Conservation (phyloP, 2,329 filamentous ascomycete genomes). For the Colletotrichum higginsianum region DNA sequence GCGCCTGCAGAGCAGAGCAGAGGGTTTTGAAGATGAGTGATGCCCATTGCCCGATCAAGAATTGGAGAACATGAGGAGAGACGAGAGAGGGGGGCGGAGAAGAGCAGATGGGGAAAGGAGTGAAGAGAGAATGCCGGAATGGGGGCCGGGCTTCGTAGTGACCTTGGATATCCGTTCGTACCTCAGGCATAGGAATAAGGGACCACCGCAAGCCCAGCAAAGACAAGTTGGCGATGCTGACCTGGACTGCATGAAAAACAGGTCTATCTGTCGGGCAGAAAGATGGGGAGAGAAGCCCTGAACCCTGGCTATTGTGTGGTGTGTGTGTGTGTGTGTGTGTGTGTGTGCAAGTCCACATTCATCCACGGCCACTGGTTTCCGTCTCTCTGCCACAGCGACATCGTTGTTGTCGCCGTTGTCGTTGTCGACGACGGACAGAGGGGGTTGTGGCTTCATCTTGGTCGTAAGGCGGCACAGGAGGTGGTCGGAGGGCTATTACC, state of each 20-base stretch:
- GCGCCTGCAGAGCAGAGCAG: not conserved
- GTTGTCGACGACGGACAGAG: too few species aligned
- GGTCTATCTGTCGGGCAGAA: not conserved
- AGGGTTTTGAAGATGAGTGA: not conserved
- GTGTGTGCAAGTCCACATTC: too few species aligned
- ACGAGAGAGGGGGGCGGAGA: slow-evolving; percentile 9
- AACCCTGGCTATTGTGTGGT: slow-evolving; percentile 13
- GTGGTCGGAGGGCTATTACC: not conserved
- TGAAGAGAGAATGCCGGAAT: not conserved
- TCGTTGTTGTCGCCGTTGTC: too few species aligned
- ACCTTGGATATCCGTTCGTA: not conserved
- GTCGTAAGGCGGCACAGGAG: too few species aligned
- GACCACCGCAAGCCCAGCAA: not conserved
- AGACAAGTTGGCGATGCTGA: too few species aligned
- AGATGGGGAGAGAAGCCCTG: slow-evolving; percentile 14
- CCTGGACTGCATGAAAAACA: not conserved
- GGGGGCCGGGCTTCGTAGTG: not conserved
- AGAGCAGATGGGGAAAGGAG: not conserved
- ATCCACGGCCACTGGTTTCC: too few species aligned
- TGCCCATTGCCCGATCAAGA: not conserved
- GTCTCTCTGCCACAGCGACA: too few species aligned
- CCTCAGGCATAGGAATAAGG: not conserved
- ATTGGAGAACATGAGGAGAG: not conserved
- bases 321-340: too few species aligned
- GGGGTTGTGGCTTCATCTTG: too few species aligned